Percentiles rank a stretch among this genome's conserved stretches.
These are phyloP conservation scores for Populus hybrid DNA, from an alignment of 441 rosid genomes.

Conservation along the genomic window DNA sequence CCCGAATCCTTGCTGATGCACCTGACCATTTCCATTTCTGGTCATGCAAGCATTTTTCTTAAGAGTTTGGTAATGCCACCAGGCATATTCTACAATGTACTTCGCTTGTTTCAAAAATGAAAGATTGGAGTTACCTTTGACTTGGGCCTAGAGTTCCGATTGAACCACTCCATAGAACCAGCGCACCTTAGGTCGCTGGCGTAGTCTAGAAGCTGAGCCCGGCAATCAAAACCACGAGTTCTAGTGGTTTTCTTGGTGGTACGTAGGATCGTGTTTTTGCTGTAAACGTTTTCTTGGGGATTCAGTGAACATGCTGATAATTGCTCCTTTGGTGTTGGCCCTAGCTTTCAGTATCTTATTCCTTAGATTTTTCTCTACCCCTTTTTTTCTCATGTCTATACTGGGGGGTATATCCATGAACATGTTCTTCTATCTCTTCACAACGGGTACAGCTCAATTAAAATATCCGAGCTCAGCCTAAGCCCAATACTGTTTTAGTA, in stretches of 20 bases:
- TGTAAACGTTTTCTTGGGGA: constrained; percentile 22
- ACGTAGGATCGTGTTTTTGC: background rate
- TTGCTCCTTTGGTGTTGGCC: constrained; percentile 40
- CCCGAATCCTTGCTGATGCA: constrained; percentile 26
- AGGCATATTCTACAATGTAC: background rate
- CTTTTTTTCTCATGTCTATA: background rate
- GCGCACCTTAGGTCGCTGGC: constrained; percentile 36
- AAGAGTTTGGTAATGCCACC: background rate
- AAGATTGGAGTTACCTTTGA: constrained; percentile 14
- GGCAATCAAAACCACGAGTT: constrained; percentile 39
- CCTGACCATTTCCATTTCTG: constrained; percentile 40
- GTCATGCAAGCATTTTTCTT: background rate
- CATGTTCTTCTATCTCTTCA: too few relatives aligned
- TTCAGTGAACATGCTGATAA: constrained; percentile 53
- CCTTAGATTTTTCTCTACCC: background rate
- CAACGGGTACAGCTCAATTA: too few relatives aligned
- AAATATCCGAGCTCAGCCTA: too few relatives aligned
- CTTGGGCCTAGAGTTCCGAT: constrained; percentile 7
- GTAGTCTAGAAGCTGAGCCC: constrained; percentile 56
- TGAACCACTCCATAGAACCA: background rate
- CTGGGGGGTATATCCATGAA: too few relatives aligned
- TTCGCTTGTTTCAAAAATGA: background rate
- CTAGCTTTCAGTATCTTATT: constrained; percentile 22
- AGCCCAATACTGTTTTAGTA: too few relatives aligned
- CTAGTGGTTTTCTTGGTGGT: constrained; percentile 10